Evolutionary conservation across 1,284 basidiomycete genomes (phyloP).

Genomic region (Mycosarcoma mackinlayi): DNA sequence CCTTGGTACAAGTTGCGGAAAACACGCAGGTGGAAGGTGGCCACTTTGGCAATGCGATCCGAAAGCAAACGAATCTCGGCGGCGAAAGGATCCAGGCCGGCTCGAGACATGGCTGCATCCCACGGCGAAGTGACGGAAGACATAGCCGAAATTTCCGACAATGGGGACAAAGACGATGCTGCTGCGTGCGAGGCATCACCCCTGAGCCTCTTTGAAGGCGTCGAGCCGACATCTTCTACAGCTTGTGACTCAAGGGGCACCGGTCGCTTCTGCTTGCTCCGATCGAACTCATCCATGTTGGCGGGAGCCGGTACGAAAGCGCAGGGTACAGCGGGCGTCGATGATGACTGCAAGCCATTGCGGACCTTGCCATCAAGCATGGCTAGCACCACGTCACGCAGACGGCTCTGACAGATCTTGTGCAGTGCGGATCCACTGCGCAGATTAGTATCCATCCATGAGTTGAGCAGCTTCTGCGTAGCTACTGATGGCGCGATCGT

Average conservation of each 20-base stretch:
- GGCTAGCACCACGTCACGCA: conserved; percentile 45
- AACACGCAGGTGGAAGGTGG: conserved; percentile 56
- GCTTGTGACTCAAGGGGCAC: conserved; percentile 2
- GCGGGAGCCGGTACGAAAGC: background rate
- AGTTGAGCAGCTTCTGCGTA: conserved; percentile 50
- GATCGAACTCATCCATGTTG: background rate
- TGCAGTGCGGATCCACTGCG: conserved; percentile 43
- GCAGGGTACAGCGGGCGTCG: background rate
- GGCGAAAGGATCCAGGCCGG: conserved; percentile 53
- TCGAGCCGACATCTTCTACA: background rate
- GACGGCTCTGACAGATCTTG: conserved; percentile 54
- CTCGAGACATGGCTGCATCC: conserved; percentile 40
- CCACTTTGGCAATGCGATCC: conserved; percentile 56
- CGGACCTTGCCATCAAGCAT: conserved; percentile 44
- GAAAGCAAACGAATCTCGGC: conserved; percentile 55
- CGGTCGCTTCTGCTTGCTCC: conserved; percentile 18
- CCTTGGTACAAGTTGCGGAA: conserved; percentile 55
- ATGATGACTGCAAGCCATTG: conserved; percentile 13
- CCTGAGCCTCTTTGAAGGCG: conserved; percentile 18
- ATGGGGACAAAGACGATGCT: background rate
- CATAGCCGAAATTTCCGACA: too few relatives aligned
- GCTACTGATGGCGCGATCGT: conserved; percentile 35
- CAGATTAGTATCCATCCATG: conserved; percentile 60
- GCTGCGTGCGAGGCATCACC: background rate
- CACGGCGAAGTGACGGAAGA: conserved; percentile 7